Conservation (phyloP, 2,329 filamentous ascomycete species). For the Aspergillus quadrilineatus region DNA sequence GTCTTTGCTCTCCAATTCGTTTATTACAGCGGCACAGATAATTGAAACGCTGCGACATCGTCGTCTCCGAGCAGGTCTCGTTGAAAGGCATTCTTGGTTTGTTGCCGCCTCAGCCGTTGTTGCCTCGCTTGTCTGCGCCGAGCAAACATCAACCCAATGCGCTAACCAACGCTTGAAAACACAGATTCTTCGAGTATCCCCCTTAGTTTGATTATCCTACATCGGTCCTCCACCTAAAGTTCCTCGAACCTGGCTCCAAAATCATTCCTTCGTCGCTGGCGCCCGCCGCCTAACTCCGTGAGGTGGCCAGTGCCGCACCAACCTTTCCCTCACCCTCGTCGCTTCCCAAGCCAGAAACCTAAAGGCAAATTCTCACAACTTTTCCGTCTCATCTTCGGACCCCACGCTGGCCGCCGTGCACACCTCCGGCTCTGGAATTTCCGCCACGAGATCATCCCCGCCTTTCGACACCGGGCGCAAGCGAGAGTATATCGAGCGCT, state of each 20-base stretch:
- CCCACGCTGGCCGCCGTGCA: constrained; percentile 62
- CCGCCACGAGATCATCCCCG: constrained; percentile 71
- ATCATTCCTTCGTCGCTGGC: constrained; percentile 22
- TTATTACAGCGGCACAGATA: neutral
- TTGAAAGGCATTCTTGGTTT: neutral
- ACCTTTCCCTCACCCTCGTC: constrained; percentile 17
- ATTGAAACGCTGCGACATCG: neutral
- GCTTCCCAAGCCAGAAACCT: constrained; percentile 20
- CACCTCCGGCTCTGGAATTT: constrained; percentile 67
- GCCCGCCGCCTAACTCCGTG: constrained; percentile 19
- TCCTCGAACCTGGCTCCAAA: constrained; percentile 27
- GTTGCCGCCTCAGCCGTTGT: neutral
- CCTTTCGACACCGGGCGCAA: constrained; percentile 69
- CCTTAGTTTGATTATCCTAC: neutral
- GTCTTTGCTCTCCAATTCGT: neutral
- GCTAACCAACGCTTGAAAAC: neutral
- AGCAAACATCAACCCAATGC: neutral
- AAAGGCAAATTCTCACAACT: constrained; percentile 47
- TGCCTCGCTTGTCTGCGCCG: neutral
- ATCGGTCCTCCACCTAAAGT: neutral
- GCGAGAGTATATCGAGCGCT: constrained; percentile 74
- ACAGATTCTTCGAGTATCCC: neutral
- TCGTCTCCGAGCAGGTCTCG: neutral
- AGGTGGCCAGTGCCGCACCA: constrained; percentile 18
- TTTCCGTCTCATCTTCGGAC: constrained; percentile 62